Base-by-base conservation (phyloP, 179 eudicot genomes). In the Monotropa hypopitys region DNA sequence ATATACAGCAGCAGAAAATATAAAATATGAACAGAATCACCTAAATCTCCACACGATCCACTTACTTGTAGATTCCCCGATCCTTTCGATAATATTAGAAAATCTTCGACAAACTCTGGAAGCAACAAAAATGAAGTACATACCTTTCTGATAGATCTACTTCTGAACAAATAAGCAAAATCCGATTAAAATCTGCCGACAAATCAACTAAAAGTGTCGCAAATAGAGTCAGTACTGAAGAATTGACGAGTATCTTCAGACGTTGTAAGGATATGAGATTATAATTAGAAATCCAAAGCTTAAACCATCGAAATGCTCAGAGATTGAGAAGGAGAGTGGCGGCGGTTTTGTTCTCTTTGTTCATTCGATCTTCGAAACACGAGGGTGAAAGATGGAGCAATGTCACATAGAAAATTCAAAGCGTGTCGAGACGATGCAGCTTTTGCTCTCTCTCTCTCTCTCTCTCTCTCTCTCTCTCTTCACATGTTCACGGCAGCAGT, bases 341-440 rank as follows among this genome's bases (percentile, higher is more conserved):
- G 51, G 8, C 8, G 26, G 43, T 49, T 20, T 20, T 73, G 28
- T 12, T 59, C 76, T 43, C 38, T 72, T 13, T n/a, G 40, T 26
- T 23, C 10, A 43, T 32, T 15, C n/a, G 21, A 23, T 72, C 59
- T 59, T 32, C 40, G n/a, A n/a, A 35, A 46, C 15, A 47, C 6
- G 68, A 20, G 61, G 47, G 33, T 10, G 53, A 66, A 49, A 42
- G 18, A 26, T 38, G 33, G 18, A 28, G n/a, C 26, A 46, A 16
- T 7, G 50, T 11, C 51, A 43, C 72, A 32, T 13, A 10, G 33
- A 66, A 74, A 68, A 70, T 68, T 32, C 78, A 78, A 74, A 63
- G 76, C 46, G 62, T 46, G 76, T 56, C 63, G 32, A 50, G 77
- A 76, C 8, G 73, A 67, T 28, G 77, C 80, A 80, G 72, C 77